phyloP scores from a whole-genome alignment of 2,329 filamentous ascomycete genomes.

The Pyricularia sp. region DNA sequence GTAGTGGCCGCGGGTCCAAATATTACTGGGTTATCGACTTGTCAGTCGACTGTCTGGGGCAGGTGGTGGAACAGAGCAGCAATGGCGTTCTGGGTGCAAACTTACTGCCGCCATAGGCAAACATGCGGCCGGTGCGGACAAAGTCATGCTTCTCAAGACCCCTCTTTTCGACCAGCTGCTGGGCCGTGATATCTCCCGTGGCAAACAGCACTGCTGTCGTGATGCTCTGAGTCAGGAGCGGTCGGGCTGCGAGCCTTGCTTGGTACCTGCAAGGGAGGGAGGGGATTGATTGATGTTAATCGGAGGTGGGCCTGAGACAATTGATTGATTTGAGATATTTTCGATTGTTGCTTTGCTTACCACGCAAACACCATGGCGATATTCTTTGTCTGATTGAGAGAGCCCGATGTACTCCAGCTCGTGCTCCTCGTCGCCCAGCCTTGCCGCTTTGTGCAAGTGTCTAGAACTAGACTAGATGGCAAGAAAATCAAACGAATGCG shows the following conservation, averaged over 20 bases:
- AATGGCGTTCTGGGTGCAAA: conserved; percentile 10
- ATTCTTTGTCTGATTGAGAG: not conserved
- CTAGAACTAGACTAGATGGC: too few species aligned
- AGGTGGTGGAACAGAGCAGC: conserved; percentile 2
- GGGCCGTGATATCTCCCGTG: conserved; percentile 81
- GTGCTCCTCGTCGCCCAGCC: not conserved
- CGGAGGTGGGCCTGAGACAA: not conserved
- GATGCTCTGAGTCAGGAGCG: conserved; percentile 81
- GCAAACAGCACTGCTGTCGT: conserved; percentile 90
- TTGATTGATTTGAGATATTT: not conserved
- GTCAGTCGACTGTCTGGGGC: not conserved
- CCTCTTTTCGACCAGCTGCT: conserved; percentile 80
- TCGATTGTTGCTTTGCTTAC: too few species aligned
- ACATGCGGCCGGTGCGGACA: conserved; percentile 67
- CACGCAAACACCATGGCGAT: conserved; percentile 2
- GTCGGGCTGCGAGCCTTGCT: conserved; percentile 66
- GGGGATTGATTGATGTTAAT: not conserved
- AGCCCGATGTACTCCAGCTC: not conserved
- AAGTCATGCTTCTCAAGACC: conserved; percentile 69
- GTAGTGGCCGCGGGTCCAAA: conserved; percentile 83
- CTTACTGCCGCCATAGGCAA: conserved; percentile 67
- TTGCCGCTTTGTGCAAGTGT: not conserved
- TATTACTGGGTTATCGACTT: conserved; percentile 39
- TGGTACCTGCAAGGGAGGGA: conserved; percentile 61
- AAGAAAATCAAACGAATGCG: not conserved